Evolutionary conservation across 352 stramenopile genomes (phyloP), one percentile per base, ranked within the genome.

Genomic region (Albugo laibachii): DNA sequence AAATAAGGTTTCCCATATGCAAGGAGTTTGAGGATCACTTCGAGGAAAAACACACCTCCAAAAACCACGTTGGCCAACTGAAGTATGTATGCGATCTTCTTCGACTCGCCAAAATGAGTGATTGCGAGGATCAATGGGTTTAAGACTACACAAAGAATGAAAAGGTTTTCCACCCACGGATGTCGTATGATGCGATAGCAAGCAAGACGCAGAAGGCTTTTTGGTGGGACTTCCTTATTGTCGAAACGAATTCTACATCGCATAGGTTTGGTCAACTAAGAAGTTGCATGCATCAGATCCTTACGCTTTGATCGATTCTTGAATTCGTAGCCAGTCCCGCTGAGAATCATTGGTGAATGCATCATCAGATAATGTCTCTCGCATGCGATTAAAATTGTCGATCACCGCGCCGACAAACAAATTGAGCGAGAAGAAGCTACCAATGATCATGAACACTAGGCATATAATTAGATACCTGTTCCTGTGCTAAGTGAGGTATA

Each of bases 401-500:
- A 93, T 80, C 20, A 93, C 79, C 0, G 87, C 75, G 18, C 80
- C 82, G 3, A 92, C 73, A 55, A 93, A 93, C 1, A 93, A 65
- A 36, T 93, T 85, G 45, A 93, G 63, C 6, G 85, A 72, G 59
- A 94, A 89, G 41, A 88, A 93, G 42, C 63, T 63, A 18, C 80
- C 77, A 19, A 93, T 65, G 18, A 94, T 62, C 46, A 93, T 75
- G 55, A 94, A 94, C 6, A 65, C 63, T 72, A 24, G 38, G 8
- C 3, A 43, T 10, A 43, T 43, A 43, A 3, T 24, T 24, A 43
- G 38, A 3, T 3, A 10, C 8, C 8, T 31, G 8, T 31, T 31
- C 24, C 24, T 31, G 24, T 8, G 3, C 8, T 31, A 8, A 43
- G 20, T 19, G 20, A 19, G 20, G 3, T 24, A 8, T n/a, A n/a